These are phyloP conservation scores for Solanum lycopersicoides DNA, from an alignment of 257 asterid species.

Conservation along the genomic window DNA sequence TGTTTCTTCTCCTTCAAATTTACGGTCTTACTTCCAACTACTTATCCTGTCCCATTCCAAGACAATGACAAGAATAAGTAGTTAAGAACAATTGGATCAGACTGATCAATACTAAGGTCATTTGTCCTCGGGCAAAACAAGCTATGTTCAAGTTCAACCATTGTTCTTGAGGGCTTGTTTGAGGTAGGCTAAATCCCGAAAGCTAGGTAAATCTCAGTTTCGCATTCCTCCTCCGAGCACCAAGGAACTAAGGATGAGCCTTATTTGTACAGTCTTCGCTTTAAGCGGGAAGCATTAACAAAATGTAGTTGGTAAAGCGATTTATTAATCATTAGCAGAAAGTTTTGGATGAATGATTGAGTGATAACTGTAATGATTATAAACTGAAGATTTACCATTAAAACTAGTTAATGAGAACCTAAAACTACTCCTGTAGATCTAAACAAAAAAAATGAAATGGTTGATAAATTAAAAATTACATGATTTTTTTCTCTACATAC, in stretches of 20 bases:
- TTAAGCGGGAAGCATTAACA: not conserved
- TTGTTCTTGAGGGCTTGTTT: not conserved
- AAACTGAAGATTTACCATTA: not conserved
- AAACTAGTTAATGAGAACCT: not conserved
- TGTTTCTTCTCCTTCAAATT: not conserved
- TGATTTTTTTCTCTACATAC: not conserved
- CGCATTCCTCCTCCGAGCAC: not conserved
- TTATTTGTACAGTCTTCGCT: not conserved
- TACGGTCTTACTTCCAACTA: not conserved
- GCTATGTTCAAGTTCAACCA: not conserved
- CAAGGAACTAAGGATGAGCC: not conserved
- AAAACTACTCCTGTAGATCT: not conserved
- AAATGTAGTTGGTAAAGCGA: not conserved
- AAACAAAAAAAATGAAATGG: not conserved
- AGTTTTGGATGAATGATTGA: not conserved
- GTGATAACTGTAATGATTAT: not conserved
- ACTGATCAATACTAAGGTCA: not conserved
- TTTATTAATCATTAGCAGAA: not conserved
- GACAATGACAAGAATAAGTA: not conserved
- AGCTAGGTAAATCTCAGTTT: not conserved
- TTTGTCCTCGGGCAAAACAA: not conserved
- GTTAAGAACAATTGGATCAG: not conserved
- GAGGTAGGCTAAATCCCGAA: not conserved
- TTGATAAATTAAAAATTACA: not conserved
- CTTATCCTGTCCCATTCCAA: not conserved